Conservation (phyloP, 2,329 filamentous ascomycete genomes). For the Diaporthe vaccinii region DNA sequence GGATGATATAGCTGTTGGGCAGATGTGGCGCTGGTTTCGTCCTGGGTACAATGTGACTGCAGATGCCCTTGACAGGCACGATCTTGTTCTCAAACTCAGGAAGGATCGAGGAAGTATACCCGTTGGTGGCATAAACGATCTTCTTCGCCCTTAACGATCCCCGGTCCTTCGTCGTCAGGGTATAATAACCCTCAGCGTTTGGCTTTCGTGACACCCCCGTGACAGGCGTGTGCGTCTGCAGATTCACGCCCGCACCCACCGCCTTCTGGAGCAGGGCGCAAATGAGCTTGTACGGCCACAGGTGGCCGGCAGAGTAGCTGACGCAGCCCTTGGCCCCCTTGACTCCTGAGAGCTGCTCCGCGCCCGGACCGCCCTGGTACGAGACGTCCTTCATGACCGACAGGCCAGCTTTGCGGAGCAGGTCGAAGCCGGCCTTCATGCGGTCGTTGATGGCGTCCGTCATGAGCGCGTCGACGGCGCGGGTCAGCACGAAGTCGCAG, state of each 20-base stretch:
- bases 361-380: constrained; percentile 46
- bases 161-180: constrained; percentile 38
- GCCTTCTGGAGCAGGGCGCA: constrained; percentile 45
- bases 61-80: constrained; percentile 50
- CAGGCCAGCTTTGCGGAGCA: constrained; percentile 48
- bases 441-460: constrained; percentile 43
- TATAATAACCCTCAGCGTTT: constrained; percentile 42
- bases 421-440: constrained; percentile 49
- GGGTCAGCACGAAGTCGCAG: constrained; percentile 59
- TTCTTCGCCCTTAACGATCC: constrained; percentile 44
- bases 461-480: constrained; percentile 56
- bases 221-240: constrained; percentile 49
- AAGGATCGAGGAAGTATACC: constrained; percentile 49
- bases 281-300: constrained; percentile 53
- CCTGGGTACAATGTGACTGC: constrained; percentile 42
- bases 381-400: constrained; percentile 48
- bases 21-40: constrained; percentile 38
- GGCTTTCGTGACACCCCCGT: constrained; percentile 41
- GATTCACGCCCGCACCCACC: constrained; percentile 44
- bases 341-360: constrained; percentile 52
- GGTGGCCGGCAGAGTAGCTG: constrained; percentile 48
- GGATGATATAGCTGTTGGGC: constrained; percentile 44
- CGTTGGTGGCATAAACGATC: constrained; percentile 53
- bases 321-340: constrained; percentile 53
- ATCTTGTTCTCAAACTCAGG: constrained; percentile 50